These are phyloP conservation scores for Pholiota microspora DNA, from an alignment of 768 basidiomycete species.

Conservation along the genomic window DNA sequence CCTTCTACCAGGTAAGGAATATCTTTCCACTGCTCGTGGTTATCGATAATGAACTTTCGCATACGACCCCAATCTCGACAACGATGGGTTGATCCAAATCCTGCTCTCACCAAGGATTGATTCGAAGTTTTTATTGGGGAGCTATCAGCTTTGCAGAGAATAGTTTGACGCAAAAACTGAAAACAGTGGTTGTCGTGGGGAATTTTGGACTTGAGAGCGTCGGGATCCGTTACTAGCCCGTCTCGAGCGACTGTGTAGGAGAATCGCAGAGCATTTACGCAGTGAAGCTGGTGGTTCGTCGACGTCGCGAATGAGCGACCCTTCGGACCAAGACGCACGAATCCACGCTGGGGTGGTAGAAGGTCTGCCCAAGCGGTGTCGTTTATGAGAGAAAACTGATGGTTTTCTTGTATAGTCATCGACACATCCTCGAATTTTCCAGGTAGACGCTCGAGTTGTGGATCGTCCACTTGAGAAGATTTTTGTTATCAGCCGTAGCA, in stretches of 20 bases:
- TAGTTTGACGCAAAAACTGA: slow-evolving; percentile 10
- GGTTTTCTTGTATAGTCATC: slow-evolving; percentile 1
- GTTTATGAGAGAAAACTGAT: slow-evolving; percentile 1
- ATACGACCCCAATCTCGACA: slow-evolving; percentile 9
- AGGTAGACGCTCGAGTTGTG: not conserved
- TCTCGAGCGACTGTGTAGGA: slow-evolving; percentile 11
- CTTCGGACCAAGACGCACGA: slow-evolving; percentile 8
- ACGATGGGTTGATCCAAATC: slow-evolving; percentile 1
- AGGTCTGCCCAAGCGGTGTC: slow-evolving; percentile 7
- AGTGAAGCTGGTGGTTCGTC: slow-evolving; percentile 9
- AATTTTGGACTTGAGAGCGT: not conserved
- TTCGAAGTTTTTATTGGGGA: too few relatives aligned
- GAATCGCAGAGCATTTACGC: slow-evolving; percentile 8
- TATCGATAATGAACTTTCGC: not conserved
- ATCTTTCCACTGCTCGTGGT: slow-evolving; percentile 3
- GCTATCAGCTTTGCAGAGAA: slow-evolving; percentile 9
- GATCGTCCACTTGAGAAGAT: slow-evolving; percentile 7
- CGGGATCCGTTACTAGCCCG: slow-evolving; percentile 3
- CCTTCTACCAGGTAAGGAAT: not conserved
- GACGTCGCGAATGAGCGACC: slow-evolving; percentile 3
- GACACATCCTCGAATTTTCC: not conserved
- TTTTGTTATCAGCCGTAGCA: too few relatives aligned
- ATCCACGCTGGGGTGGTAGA: slow-evolving; percentile 2
- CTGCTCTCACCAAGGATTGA: too few relatives aligned
- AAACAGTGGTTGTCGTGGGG: slow-evolving; percentile 11